Evolutionary conservation across 352 stramenopile species (phyloP), one percentile per base, ranked within the genome.

Genomic region (Globisporangium uncinulatum): DNA sequence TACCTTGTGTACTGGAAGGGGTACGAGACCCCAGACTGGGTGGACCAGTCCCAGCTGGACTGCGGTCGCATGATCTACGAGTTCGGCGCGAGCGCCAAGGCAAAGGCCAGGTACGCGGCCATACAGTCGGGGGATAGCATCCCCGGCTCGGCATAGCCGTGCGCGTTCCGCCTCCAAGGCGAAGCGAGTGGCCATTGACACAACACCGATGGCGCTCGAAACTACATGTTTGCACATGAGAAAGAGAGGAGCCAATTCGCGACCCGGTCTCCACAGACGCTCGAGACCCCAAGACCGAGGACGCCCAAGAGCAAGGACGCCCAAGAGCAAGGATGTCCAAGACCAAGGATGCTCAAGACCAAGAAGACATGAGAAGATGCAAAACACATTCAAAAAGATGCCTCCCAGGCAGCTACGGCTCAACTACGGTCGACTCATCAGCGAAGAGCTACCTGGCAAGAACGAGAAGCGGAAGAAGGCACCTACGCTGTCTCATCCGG

Each of bases 1-100:
- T 73, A 73, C 39, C 37, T 57, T 3, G 51, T 72, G 1, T 48
- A 58, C 15, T 72, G 61, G 61, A 47, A 24, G 1, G 54, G 57
- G 15, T 66, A 69, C 44, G 43, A 55, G 11, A 57, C 63, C 3
- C 57, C 57, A 1, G 14, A 5, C 6, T 51, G 45, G 45, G 6
- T 46, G 4, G 15, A 41, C 31, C 1, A 65, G 57, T 54, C 45
- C 0, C 31, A 39, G 8, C 34, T 65, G 9, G 37, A 62, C 8
- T 65, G 57, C 49, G 57, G 57, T 8, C n/a, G 15, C 2, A 31
- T 69, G 8, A 7, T 69, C 0, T 60, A 34, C 51, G 54, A 46
- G 15, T 46, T 46, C 42, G 42, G 24, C 42, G 5, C 4, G 42
- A 24, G 15, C 15, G n/a, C 13, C 1, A 46, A 8, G 10, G 42